Evolutionary conservation across 1,139 yeast species (phyloP).

Genomic region (Williopsis jadinii): DNA sequence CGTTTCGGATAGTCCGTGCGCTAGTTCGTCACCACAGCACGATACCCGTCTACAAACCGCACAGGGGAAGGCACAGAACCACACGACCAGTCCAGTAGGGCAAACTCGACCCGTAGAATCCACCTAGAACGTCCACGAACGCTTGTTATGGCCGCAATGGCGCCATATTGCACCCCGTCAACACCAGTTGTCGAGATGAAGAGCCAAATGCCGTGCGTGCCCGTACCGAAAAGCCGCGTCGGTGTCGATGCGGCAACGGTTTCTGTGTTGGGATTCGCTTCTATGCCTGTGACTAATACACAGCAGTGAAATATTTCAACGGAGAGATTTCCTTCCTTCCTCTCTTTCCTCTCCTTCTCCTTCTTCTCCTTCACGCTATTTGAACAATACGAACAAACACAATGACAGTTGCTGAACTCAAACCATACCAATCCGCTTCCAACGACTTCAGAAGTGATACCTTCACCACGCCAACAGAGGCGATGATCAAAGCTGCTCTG

Average conservation of each 20-base stretch:
- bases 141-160: too few species aligned
- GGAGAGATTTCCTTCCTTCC: background rate
- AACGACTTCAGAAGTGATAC: slow-evolving; percentile 82
- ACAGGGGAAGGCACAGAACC: too few species aligned
- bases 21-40: too few species aligned
- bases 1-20: too few species aligned
- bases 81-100: too few species aligned
- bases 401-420: slow-evolving; percentile 4
- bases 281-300: too few species aligned
- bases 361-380: background rate
- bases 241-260: background rate
- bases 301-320: too few species aligned
- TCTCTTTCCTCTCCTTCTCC: background rate
- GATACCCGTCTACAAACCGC: too few species aligned
- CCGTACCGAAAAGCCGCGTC: background rate
- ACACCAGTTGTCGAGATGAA: too few species aligned
- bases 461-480: slow-evolving; percentile 81
- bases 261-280: background rate
- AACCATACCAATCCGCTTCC: slow-evolving; percentile 28
- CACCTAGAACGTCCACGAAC: too few species aligned
- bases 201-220: background rate
- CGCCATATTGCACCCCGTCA: too few species aligned
- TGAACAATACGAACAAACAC: background rate
- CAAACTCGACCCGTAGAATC: too few species aligned
- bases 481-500: slow-evolving; percentile 61